Base-by-base conservation (phyloP, 192 early-diverging fungal species). In the Diversispora epigaea region DNA sequence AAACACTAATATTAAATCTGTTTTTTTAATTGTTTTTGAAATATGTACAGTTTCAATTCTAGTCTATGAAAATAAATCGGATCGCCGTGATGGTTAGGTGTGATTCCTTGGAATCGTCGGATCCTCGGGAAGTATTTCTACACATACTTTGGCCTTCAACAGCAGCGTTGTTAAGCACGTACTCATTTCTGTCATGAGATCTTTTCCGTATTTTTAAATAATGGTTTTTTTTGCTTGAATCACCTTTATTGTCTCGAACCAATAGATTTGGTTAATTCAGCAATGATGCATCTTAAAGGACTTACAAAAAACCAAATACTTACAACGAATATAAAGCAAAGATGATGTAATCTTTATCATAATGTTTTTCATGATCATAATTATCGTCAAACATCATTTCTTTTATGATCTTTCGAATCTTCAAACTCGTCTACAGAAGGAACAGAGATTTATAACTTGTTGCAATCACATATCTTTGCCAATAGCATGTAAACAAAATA, bases 291-390 rank as follows among this genome's bases (percentile, higher is more conserved):
- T 62, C 25, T 49, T n/a, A 45, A 64, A 64, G 4, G 9, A 60
- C 4, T 50, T 49, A 50, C 46, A 50, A 69, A 25, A 15, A 69
- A 49, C 19, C 10, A 54, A 75, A 66, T 40, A 62, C 63, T 66
- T 75, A 66, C 62, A 75, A 47, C n/a, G 62, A 68, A 76, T 76
- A 47, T 40, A 75, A 9, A 55, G 64, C 75, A 76, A 25, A 68
- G 46, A 66, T 44, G 2, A 76, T 76, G 52, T 76, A 76, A 32
- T 76, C 66, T 22, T 44, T 66, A 66, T 21, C 43, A 40, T 75
- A 44, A 49, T 75, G 25, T 10, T 66, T 75, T 50, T 75, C 46
- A 22, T 44, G 46, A 63, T 75, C 43, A 52, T 75, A 75, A 62
- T 75, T 63, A n/a, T 65, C 10, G 15, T 4, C 45, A 44, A 44